Percentiles rank a stretch among this genome's conserved stretches.
Conservation (phyloP, 2,329 filamentous ascomycete genomes). For the Pseudogymnoascus sp. region DNA sequence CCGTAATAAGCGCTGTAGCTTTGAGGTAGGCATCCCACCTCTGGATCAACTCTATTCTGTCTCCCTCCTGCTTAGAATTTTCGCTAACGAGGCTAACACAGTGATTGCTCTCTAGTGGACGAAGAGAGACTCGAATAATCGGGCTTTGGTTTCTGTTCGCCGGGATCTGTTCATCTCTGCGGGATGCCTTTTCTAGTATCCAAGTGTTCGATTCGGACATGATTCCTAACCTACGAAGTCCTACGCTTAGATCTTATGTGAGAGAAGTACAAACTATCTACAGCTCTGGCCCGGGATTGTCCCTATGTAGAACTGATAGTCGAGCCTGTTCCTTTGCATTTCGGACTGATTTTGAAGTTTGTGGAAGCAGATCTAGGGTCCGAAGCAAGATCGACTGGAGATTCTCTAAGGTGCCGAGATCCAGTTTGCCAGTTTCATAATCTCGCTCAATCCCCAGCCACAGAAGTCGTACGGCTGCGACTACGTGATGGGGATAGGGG, state of each 20-base stretch:
- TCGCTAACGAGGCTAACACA: not conserved
- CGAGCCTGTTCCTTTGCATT: not conserved
- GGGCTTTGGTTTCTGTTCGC: not conserved
- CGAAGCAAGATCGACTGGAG: conserved; percentile 23
- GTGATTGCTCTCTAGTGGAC: not conserved
- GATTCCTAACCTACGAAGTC: not conserved
- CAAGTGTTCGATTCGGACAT: not conserved
- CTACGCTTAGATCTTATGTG: not conserved
- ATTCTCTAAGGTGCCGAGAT: conserved; percentile 20
- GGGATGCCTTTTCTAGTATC: not conserved
- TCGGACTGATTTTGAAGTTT: conserved; percentile 27
- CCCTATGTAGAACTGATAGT: not conserved
- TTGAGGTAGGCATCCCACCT: not conserved
- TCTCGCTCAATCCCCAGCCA: conserved; percentile 25
- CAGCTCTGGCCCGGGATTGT: not conserved
- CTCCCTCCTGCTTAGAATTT: not conserved
- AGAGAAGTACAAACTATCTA: not conserved
- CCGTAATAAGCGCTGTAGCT: not conserved
- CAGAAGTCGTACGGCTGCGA: conserved; percentile 26
- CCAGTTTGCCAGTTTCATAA: conserved; percentile 21
- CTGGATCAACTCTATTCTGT: not conserved
- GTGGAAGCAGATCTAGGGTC: conserved; percentile 24
- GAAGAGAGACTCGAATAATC: not conserved
- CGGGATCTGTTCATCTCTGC: not conserved
- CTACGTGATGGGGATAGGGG: conserved; percentile 28